Evolutionary conservation across 306 rosid species (phyloP), one percentile per base, ranked within the genome.

Genomic region (Cucurbita pepo): DNA sequence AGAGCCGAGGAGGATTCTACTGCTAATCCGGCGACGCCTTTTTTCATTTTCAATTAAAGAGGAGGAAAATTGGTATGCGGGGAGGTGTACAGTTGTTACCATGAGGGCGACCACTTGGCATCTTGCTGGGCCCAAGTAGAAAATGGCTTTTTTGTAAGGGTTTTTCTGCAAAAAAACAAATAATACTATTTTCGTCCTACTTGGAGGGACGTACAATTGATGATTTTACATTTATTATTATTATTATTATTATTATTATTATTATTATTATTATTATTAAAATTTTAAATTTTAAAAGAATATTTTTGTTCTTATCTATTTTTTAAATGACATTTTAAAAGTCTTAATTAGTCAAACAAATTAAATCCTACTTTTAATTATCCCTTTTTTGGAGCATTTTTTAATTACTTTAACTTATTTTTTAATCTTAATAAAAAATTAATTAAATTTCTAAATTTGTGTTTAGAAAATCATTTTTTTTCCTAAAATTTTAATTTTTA

Each of bases 1-100:
- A 70, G 50, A 70, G 79, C 75, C 77, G 57, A 76, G 72, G 81
- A 78, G 87, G 83, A 84, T 77, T 54, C 55, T 30, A 13, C 30
- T 40, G 73, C 77, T 76, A 56, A 81, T 73, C 80, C 79, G 51
- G 51, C 51, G 60, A 36, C 62, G 63, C 63, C 62, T 71, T 71
- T 70, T 70, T 71, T 54, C 75, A 37, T 71, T 52, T 71, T 71
- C 62, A 54, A 52, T 36, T 53, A 54, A 30, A 79, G 69, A 18
- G 43, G 36, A 62, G 37, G 40, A 14, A 15, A 8, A 25, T 48
- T 69, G 8, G 4, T 4, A 13, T 69, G 73, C 73, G 57, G 22
- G 14, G 30, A 25, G 57, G 45, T 69, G 44, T 34, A 48, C 10
- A 1, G 43, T 25, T 19, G 25, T 30, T 69, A 4, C 0, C 44